Base-by-base conservation (phyloP, 164 flowering plant genomes). In the Aristolochia californica region DNA sequence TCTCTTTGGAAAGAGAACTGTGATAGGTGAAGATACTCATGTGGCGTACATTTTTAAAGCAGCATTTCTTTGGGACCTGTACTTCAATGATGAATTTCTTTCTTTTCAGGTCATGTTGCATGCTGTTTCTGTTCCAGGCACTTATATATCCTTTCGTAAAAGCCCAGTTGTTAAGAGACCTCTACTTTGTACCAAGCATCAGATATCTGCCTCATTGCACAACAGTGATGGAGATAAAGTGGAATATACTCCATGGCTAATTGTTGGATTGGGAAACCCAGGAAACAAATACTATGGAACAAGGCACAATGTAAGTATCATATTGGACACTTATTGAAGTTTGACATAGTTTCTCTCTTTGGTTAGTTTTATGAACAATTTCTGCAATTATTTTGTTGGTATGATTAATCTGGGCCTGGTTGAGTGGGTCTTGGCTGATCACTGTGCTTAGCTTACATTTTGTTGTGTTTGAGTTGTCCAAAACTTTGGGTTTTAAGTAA, bases 241-340 rank as follows among this genome's bases (percentile, higher is more conserved):
- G 62, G 97, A 93, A 77, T 88, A 82, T 61, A 88, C 97, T 23
- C 97, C 99, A 9, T 93, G 99, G 99, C 71, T 93, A 43, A 73
- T 89, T 75, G 96, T 80, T 61, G 99, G 99, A 48, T 66, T 93
- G 70, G 97, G 97, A 14, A 87, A 93, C 61, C 99, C 99, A 43
- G 96, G 97, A 57, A 85, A 80, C 62, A 89, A 87, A 77, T 89
- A 87, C 67, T 90, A 85, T 53, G 97, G 95, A 49, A 87, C 96
- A 13, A 82, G 97, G 68, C 97, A 93, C 69, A 93, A 93, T 80
- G 97, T 93, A 76, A 61, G 66, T 55, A 23, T 13, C 27, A 9
- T 22, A 13, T 22, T 5, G 28, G 4, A 50, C 26, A 34, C 10
- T 1, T 3, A 34, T 2, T 34, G 11, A 34, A 34, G 40, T 34